These are phyloP conservation scores for Aspergillus aculeatus DNA, from an alignment of 2,329 filamentous ascomycete species.

Conservation along the genomic window DNA sequence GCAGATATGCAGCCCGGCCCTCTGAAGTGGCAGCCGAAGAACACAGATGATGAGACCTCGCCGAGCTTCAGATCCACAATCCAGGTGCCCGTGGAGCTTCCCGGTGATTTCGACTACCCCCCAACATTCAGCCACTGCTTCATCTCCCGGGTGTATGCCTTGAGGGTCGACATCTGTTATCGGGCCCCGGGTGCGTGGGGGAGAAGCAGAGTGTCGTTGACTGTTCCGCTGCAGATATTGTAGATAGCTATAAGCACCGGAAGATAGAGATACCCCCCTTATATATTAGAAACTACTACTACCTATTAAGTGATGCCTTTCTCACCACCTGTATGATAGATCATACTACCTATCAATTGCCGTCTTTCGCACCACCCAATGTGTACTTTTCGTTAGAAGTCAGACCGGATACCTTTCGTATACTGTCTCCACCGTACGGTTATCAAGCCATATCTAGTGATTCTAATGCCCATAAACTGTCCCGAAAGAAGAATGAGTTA, in stretches of 20 bases:
- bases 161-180: conserved; percentile 10
- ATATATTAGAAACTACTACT: background rate
- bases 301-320: too few species aligned
- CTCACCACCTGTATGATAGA: background rate
- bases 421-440: too few species aligned
- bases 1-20: background rate
- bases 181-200: background rate
- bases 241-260: background rate
- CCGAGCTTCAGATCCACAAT: conserved; percentile 5
- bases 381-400: too few species aligned
- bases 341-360: too few species aligned
- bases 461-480: too few species aligned
- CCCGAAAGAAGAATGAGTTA: too few species aligned
- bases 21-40: conserved; percentile 1
- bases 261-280: background rate
- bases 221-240: conserved; percentile 3
- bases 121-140: conserved; percentile 21
- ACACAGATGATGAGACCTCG: background rate
- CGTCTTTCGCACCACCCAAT: too few species aligned
- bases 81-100: conserved; percentile 5
- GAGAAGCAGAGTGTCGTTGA: background rate
- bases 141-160: conserved; percentile 15
- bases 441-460: too few species aligned
- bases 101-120: conserved; percentile 1
- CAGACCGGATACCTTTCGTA: too few species aligned